phyloP scores from a whole-genome alignment of 1,139 yeast genomes.

The Saccharomycopsis hybrid region DNA sequence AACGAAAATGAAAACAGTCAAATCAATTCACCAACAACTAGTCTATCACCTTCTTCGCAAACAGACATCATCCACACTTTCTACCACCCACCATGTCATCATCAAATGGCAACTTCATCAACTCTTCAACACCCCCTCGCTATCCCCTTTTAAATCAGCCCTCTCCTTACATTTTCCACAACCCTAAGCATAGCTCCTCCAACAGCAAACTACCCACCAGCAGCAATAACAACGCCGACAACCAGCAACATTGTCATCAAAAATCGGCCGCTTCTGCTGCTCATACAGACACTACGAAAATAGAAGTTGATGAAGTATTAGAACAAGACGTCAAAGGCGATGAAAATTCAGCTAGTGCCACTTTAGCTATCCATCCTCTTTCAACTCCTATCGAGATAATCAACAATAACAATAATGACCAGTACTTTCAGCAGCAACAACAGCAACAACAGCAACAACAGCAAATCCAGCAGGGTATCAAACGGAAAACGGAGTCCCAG shows the following conservation, averaged over 20 bases:
- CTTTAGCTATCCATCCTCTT: constrained; percentile 12
- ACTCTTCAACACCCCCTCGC: constrained; percentile 6
- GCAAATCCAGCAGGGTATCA: too few relatives aligned
- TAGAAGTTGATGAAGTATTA: not conserved
- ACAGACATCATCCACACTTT: not conserved
- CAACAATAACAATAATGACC: too few relatives aligned
- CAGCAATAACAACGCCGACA: not conserved
- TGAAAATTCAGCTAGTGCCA: not conserved
- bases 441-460: too few relatives aligned
- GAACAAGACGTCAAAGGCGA: not conserved
- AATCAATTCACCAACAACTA: not conserved
- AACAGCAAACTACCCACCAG: not conserved
- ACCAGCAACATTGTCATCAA: too few relatives aligned
- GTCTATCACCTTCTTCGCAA: too few relatives aligned
- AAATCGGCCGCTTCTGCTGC: too few relatives aligned
- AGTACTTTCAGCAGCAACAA: too few relatives aligned
- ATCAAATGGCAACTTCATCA: constrained; percentile 1
- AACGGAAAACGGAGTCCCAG: too few relatives aligned
- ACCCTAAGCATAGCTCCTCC: not conserved
- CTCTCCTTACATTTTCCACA: constrained; percentile 13
- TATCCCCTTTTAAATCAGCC: constrained; percentile 11
- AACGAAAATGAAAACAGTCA: not conserved
- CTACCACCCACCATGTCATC: not conserved
- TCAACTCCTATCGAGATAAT: constrained; percentile 6
- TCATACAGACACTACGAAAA: too few relatives aligned